These are phyloP conservation scores for Eutypella sp. DNA, from an alignment of 2,329 filamentous ascomycete species.

Conservation along the genomic window DNA sequence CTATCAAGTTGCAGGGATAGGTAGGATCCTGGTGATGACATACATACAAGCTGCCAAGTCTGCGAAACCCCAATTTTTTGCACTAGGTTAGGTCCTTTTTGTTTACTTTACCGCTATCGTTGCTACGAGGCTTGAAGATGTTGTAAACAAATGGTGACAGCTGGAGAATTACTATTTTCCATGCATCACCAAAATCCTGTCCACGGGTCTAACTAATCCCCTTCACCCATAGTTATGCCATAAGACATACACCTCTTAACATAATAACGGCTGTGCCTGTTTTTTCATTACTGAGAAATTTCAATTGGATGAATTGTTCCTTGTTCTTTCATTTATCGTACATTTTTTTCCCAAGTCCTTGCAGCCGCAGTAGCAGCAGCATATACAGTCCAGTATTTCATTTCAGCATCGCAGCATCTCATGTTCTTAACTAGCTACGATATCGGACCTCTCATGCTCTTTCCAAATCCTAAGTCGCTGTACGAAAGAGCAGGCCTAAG, in stretches of 20 bases:
- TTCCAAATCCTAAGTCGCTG: too few species aligned
- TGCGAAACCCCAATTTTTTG: not conserved
- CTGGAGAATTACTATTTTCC: not conserved
- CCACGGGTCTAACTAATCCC: too few species aligned
- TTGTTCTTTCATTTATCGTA: not conserved
- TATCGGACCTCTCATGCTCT: too few species aligned
- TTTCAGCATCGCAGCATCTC: not conserved
- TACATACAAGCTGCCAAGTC: not conserved
- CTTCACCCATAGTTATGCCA: too few species aligned
- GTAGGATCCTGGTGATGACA: not conserved
- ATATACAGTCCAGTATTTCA: too few species aligned
- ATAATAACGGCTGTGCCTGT: not conserved
- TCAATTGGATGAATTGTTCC: not conserved
- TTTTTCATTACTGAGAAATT: not conserved
- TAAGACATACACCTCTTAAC: not conserved
- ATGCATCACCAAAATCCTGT: not conserved
- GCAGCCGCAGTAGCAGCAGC: too few species aligned
- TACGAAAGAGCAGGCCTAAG: too few species aligned
- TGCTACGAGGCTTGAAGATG: not conserved
- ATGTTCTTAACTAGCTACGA: not conserved
- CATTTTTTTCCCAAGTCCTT: not conserved
- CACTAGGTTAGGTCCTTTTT: not conserved
- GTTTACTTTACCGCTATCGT: conserved; percentile 1
- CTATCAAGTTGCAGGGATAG: not conserved
- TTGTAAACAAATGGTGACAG: not conserved